Evolutionary conservation across 2,329 filamentous ascomycete genomes (phyloP), one percentile per base, ranked within the genome.

Genomic region (Calonectria pseudoreteaudii): DNA sequence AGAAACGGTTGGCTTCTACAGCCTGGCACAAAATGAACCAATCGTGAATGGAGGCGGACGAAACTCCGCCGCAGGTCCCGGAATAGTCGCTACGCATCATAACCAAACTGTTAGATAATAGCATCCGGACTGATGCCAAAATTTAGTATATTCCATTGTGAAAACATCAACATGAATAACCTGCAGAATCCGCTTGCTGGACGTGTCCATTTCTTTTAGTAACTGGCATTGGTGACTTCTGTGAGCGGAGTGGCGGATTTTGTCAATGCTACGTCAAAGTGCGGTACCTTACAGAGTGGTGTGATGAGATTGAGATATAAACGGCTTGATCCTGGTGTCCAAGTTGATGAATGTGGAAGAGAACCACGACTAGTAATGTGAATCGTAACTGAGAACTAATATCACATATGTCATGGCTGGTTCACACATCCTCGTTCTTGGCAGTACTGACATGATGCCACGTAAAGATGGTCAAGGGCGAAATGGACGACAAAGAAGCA

Each of bases 361-460:
- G 18, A 62, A 18, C 56, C 3, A 20, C 16, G 4, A 26, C 0
- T 41, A 14, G 56, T 16, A 41, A 11, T 28, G 20, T 13, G 16
- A 38, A 41, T 10, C 9, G 7, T 23, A 26, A 28, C 14, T 14
- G 2, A 41, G 11, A 28, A 16, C 16, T 30, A 18, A 28, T 28
- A 41, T n/a, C 14, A 62, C 4, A 13, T 5, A 7, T 23, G 4
- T 8, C n/a, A 71, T 49, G 69, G 41, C 18, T 26, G 47, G 49
- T 2, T 34, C 53, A 13, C 49, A 68, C 7, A 73, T 82, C 16
- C 79, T 84, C 10, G 79, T 83, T 7, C 75, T 84, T n/a, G 82
- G 23, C 18, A 18, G 28, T 49, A 30, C 20, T 49, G 13, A 44
- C 23, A 47, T 8, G 8, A 16, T 47, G 26, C 23, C 14, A 11